A percentile compares a stretch with the other conserved stretches of the same genome.
Evolutionary conservation across 192 early-diverging fungal species (phyloP).

Genomic region (Mortierella alpina): DNA sequence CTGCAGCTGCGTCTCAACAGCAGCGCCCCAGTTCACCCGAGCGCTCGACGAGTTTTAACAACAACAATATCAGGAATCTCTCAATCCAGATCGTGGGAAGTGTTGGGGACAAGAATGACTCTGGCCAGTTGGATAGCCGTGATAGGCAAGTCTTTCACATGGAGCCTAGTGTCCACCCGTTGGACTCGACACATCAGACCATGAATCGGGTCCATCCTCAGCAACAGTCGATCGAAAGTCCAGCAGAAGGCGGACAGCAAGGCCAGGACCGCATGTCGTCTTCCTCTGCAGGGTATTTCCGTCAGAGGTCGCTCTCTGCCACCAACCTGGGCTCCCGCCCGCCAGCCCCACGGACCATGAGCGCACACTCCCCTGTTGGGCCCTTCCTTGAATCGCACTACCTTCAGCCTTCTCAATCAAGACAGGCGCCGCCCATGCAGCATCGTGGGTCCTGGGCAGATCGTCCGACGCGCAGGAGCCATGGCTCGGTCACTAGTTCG

Average conservation of each 20-base stretch:
- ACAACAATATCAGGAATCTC: conserved; percentile 37
- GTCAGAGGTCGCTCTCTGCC: conserved; percentile 37
- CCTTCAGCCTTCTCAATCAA: background rate
- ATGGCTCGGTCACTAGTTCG: conserved; percentile 19
- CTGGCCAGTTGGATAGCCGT: background rate
- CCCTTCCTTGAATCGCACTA: no score
- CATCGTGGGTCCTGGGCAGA: conserved; percentile 6
- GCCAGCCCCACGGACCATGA: background rate
- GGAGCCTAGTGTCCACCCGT: conserved; percentile 24
- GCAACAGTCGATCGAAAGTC: conserved; percentile 9
- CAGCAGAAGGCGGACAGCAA: background rate
- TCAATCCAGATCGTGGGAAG: conserved; percentile 37
- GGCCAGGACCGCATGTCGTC: background rate
- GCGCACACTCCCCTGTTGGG: no score
- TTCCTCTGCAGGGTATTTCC: conserved; percentile 16
- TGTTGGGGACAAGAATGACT: conserved; percentile 1
- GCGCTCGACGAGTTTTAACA: background rate
- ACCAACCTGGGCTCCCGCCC: conserved; percentile 11
- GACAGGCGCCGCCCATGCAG: background rate
- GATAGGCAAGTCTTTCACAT: conserved; percentile 17
- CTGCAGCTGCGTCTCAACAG: background rate
- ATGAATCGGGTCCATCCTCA: conserved; percentile 47
- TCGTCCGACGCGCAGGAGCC: conserved; percentile 8
- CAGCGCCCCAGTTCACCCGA: background rate
- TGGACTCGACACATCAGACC: conserved; percentile 41